phyloP scores from a whole-genome alignment of 495 filamentous ascomycete genomes.

The Penicillium cataractarum region DNA sequence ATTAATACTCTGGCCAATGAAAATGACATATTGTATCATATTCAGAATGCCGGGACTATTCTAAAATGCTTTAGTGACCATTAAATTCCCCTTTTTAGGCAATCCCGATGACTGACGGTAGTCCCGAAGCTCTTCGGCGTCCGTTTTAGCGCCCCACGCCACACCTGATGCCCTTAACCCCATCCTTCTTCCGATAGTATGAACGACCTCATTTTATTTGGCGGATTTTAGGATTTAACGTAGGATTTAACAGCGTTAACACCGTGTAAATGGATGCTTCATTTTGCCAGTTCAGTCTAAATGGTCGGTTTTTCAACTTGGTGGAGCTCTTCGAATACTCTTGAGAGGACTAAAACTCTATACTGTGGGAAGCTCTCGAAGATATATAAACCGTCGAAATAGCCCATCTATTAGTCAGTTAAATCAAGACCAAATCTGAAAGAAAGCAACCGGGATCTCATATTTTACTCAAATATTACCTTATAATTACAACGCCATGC shows the following conservation, averaged over 20 bases:
- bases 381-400: not conserved
- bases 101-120: not conserved
- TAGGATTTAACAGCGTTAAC: not conserved
- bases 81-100: not conserved
- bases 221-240: not conserved
- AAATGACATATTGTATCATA: not conserved
- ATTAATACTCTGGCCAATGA: not conserved
- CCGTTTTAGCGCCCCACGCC: not conserved
- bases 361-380: not conserved
- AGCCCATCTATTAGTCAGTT: not conserved
- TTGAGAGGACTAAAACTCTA: not conserved
- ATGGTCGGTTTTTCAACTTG: not conserved
- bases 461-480: not conserved
- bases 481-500: constrained; percentile 11
- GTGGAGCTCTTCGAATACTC: not conserved
- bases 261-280: not conserved
- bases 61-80: not conserved
- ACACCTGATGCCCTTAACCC: not conserved
- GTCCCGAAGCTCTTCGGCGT: constrained; percentile 7
- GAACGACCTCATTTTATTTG: too few species aligned
- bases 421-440: too few species aligned
- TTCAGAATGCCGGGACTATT: not conserved
- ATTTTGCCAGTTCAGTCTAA: not conserved
- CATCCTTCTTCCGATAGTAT: not conserved
- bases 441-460: too few species aligned